A percentile compares a stretch with the other conserved stretches of the same genome.
Conservation (phyloP, 805 yeast genomes). For the Wickerhamomyces queroliae region DNA sequence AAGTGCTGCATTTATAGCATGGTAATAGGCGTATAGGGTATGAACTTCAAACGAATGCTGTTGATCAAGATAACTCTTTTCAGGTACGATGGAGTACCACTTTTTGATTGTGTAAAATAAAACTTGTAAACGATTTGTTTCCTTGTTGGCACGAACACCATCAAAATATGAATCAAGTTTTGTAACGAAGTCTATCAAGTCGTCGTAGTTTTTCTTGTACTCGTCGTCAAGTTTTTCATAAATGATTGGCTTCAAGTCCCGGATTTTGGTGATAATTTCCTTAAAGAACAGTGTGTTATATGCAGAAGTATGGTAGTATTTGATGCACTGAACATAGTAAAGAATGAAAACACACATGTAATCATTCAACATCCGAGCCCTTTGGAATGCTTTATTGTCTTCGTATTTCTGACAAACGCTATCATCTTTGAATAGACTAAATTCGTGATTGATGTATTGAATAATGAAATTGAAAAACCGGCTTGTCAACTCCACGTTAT, state of each 20-base stretch:
- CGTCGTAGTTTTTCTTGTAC: slow-evolving; percentile 11
- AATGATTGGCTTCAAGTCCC: slow-evolving; percentile 11
- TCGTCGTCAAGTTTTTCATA: slow-evolving; percentile 8
- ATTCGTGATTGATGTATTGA: slow-evolving; percentile 15
- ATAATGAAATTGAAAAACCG: slow-evolving; percentile 17
- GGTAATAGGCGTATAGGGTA: slow-evolving; percentile 26
- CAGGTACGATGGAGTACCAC: slow-evolving; percentile 17
- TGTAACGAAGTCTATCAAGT: slow-evolving; percentile 10
- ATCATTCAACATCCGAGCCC: slow-evolving; percentile 15
- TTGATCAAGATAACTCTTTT: slow-evolving; percentile 6
- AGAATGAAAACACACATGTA: slow-evolving; percentile 17
- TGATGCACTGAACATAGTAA: slow-evolving; percentile 26
- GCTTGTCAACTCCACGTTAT: slow-evolving; percentile 15
- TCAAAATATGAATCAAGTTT: slow-evolving; percentile 13
- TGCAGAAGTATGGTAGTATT: slow-evolving; percentile 26
- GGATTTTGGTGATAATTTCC: slow-evolving; percentile 23
- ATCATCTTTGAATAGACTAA: slow-evolving; percentile 11
- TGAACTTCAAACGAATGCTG: slow-evolving; percentile 11
- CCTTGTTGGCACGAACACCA: slow-evolving; percentile 2
- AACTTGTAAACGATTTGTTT: slow-evolving; percentile 18
- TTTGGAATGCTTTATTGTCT: slow-evolving; percentile 10
- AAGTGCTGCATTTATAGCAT: slow-evolving; percentile 26
- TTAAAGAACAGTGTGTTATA: slow-evolving; percentile 22
- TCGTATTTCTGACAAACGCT: slow-evolving; percentile 7
- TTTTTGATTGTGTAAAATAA: slow-evolving; percentile 21